Evolutionary conservation across 768 basidiomycete genomes (phyloP).

Genomic region (Termitomyces sp.): DNA sequence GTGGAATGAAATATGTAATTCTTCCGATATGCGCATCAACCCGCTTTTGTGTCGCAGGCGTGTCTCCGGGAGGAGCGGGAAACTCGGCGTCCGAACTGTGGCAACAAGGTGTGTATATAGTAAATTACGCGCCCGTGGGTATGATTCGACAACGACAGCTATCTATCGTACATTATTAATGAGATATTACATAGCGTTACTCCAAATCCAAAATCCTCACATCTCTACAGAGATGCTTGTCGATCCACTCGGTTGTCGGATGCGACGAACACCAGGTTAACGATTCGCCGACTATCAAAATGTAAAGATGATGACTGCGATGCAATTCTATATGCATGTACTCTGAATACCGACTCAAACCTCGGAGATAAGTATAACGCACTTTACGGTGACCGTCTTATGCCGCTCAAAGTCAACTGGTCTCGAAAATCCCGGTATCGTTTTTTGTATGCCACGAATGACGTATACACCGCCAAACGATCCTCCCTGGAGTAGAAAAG

Average conservation of each 20-base stretch:
- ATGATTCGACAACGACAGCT: neutral
- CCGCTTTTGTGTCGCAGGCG: neutral
- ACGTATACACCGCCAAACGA: constrained; percentile 48
- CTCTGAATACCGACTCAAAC: neutral
- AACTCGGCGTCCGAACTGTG: neutral
- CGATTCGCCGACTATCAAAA: constrained; percentile 47
- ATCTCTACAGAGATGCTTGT: constrained; percentile 22
- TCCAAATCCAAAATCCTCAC: neutral
- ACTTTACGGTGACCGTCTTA: constrained; percentile 54
- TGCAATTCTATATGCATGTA: constrained; percentile 32
- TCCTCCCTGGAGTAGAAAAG: constrained; percentile 35
- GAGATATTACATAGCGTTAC: neutral
- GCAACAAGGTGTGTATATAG: neutral
- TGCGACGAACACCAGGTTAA: constrained; percentile 46
- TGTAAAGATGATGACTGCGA: constrained; percentile 32
- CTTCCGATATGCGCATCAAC: neutral
- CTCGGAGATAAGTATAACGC: constrained; percentile 16
- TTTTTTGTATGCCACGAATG: constrained; percentile 45
- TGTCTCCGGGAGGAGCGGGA: neutral
- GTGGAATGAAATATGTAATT: neutral
- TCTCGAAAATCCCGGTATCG: constrained; percentile 27
- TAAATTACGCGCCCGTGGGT: neutral
- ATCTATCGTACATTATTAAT: constrained; percentile 8
- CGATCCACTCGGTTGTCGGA: constrained; percentile 35
- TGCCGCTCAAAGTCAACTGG: constrained; percentile 42